Conservation (phyloP, 2,329 filamentous ascomycete genomes). For the Phaeosphaeriaceae sp. region DNA sequence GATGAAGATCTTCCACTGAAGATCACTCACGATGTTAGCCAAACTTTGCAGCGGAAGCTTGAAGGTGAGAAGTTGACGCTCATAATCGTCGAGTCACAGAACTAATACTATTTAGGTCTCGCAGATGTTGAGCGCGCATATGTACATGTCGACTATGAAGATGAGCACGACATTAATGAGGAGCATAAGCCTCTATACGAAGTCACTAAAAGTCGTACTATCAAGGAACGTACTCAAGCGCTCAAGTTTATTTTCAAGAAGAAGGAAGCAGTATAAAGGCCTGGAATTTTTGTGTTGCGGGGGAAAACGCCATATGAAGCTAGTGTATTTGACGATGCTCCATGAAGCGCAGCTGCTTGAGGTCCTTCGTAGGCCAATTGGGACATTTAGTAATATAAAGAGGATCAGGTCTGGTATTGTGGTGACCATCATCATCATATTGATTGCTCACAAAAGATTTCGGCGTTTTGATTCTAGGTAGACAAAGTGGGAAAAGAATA, state of each 20-base stretch:
- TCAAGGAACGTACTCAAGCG: constrained; percentile 41
- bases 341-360: too few relatives aligned
- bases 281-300: too few relatives aligned
- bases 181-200: constrained; percentile 50
- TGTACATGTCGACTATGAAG: constrained; percentile 58
- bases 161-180: constrained; percentile 47
- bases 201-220: constrained; percentile 37
- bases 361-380: too few relatives aligned
- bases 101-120: constrained; percentile 34
- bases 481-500: too few relatives aligned
- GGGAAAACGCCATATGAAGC: too few relatives aligned
- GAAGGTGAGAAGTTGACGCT: constrained; percentile 53
- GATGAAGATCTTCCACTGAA: constrained; percentile 61
- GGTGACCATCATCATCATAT: too few relatives aligned
- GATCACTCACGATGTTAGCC: constrained; percentile 66
- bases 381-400: too few relatives aligned
- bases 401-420: too few relatives aligned
- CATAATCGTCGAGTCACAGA: background rate
- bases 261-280: background rate
- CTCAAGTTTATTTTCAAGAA: constrained; percentile 34
- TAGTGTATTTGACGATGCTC: too few relatives aligned
- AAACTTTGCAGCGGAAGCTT: constrained; percentile 66
- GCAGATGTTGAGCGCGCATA: constrained; percentile 54
- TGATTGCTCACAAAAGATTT: too few relatives aligned
- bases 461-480: too few relatives aligned